phyloP scores from a whole-genome alignment of 768 basidiomycete species.

The Albatrellus ellisii region DNA sequence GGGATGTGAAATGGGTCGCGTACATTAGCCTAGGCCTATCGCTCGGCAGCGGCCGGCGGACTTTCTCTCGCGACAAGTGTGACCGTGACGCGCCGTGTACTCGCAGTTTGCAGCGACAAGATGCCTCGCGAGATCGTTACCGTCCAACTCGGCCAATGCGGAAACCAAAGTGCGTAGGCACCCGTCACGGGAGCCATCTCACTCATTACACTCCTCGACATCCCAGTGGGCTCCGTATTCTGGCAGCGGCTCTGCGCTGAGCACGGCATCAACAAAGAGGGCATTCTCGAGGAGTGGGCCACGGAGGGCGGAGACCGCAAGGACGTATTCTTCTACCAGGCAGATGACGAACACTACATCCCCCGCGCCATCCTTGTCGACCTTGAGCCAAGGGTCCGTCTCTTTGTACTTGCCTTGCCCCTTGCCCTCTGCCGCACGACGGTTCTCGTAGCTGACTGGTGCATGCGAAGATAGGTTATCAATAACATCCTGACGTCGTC shows the following conservation, averaged over 20 bases:
- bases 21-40: too few relatives aligned
- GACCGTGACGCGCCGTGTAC: too few relatives aligned
- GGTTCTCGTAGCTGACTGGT: slow-evolving; percentile 3
- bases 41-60: too few relatives aligned
- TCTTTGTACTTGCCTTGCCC: neutral
- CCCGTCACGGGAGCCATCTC: slow-evolving; percentile 9
- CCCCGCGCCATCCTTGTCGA: slow-evolving; percentile 94
- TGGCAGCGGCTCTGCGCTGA: slow-evolving; percentile 98
- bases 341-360: slow-evolving; percentile 99
- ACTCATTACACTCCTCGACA: slow-evolving; percentile 6
- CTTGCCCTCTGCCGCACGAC: neutral
- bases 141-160: slow-evolving; percentile 81
- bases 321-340: slow-evolving; percentile 99
- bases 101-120: neutral
- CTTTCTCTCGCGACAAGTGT: too few relatives aligned
- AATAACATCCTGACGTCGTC: slow-evolving; percentile 86
- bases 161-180: slow-evolving; percentile 77
- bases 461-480: slow-evolving; percentile 71
- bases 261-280: slow-evolving; percentile 93
- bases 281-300: slow-evolving; percentile 95
- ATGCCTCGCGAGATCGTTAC: slow-evolving; percentile 84
- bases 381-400: slow-evolving; percentile 83
- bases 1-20: too few relatives aligned
- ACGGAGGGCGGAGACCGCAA: slow-evolving; percentile 93
- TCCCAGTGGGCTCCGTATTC: slow-evolving; percentile 86